Conservation (phyloP, 2,329 filamentous ascomycete species). For the Cordyceps militaris region DNA sequence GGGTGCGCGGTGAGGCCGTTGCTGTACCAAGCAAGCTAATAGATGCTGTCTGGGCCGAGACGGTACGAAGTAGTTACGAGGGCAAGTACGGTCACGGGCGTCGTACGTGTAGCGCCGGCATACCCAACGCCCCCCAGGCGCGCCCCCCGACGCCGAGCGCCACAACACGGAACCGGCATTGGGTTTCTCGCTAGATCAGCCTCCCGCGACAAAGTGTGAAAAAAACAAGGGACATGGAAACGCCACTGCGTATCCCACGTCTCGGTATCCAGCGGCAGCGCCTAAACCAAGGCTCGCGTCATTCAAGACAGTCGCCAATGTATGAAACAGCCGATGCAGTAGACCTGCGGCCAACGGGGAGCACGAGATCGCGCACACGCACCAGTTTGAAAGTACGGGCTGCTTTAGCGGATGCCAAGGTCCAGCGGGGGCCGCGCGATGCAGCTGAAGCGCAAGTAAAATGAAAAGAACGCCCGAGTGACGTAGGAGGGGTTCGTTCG, state of each 20-base stretch:
- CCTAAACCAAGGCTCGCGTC: too few relatives aligned
- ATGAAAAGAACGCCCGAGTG: not conserved
- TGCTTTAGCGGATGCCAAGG: not conserved
- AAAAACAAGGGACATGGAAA: not conserved
- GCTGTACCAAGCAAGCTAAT: too few relatives aligned
- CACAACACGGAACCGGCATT: not conserved
- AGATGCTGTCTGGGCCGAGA: too few relatives aligned
- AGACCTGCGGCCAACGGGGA: not conserved
- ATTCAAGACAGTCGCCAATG: too few relatives aligned
- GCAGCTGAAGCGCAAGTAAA: slow-evolving; percentile 5
- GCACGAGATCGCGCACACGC: not conserved
- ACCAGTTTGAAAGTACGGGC: not conserved
- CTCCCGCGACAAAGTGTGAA: not conserved
- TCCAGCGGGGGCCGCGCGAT: not conserved
- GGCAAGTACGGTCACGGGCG: too few relatives aligned
- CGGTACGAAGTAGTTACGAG: too few relatives aligned
- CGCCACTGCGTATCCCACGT: not conserved
- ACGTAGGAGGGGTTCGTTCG: not conserved
- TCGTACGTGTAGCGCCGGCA: too few relatives aligned
- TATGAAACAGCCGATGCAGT: not conserved
- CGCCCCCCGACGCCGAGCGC: slow-evolving; percentile 5
- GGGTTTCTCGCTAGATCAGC: not conserved
- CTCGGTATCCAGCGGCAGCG: not conserved
- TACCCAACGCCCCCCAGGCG: too few relatives aligned
- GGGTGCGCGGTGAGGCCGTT: too few relatives aligned